Base-by-base conservation (phyloP, 1,139 yeast species). In the Saccharomycopsis hybrid region DNA sequence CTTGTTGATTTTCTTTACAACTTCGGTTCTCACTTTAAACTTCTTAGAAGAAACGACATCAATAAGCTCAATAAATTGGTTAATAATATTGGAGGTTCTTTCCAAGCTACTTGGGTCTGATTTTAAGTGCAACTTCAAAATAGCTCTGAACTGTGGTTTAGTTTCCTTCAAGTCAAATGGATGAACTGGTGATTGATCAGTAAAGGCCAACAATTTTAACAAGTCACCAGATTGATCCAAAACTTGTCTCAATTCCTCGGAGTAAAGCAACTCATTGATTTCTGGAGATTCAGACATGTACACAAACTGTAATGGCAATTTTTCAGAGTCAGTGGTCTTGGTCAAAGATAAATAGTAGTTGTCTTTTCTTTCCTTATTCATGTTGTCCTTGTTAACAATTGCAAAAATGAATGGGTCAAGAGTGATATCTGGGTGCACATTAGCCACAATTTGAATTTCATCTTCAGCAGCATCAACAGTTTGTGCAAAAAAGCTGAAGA, bases 251-350 rank as follows among this genome's bases (percentile, higher is more conserved):
- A 80, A 67, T 52, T 73, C 77, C 53, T 79, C 73, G 54, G 73
- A 73, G 57, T 76, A 73, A 53, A 85, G 68, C 57, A 78, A 71
- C 5, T 82, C 88, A 59, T 83, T 88, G 67, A 87, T 73, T 64
- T 90, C 97, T 55, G 80, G 76, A 52, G 80, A 80, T 71, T 92
- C 98, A 60, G 87, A 75, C 98, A 92, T 90, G 69, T 80, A 87
- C 27, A 89, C 96, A 63, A 77, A 85, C 52, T 85, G 78, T 49
- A 69, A 62, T 44, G 97, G 96, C 60, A 90, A 71, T 59, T 76
- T 74, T 32, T 76, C 65, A 32, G 89, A 82, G 60, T 76, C 80
- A 39, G 84, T 62, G 40, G 96, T 88, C 60, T 79, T 85, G 58
- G 97, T 87, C 62, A 90, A 75, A 1, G 96, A 85, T 62, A 90